Base-by-base conservation (phyloP, 345 rosid species). In the Lenwebbia sp. region DNA sequence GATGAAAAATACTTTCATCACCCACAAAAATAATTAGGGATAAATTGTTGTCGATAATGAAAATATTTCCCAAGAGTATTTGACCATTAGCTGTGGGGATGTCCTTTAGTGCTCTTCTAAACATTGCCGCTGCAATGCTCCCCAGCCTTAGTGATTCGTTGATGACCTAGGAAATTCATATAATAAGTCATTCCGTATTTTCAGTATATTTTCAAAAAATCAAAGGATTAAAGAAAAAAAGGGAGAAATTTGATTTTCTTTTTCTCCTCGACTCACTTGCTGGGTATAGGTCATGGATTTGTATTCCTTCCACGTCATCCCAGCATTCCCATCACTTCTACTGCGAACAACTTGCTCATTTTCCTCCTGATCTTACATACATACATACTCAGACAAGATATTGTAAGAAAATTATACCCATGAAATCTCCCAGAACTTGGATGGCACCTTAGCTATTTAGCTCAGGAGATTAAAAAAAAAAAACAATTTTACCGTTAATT, bases 221-320 rank as follows among this genome's bases (percentile, higher is more conserved):
- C 52, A 76, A 28, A 25, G 60, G 5, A 51, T 51, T 12, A 51
- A 51, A 50, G 14, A 51, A 51, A 13, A 3, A 5, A 13, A 13
- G 13, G 53, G 53, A 8, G 15, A 51, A 51, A 12, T 51, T 51
- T 51, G 53, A 51, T 13, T 51, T 13, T 13, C 53, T 51, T 51
- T 51, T 51, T 51, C 53, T 51, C 52, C 52, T 50, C 52, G 26
- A 13, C 53, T 74, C 54, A 90, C 94, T 91, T 88, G 89, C 55
- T 85, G 88, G 21, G 93, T 93, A 83, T 89, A 90, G 81, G 84
- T 90, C 93, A 93, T 90, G 15, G 88, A 86, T 85, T 88, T 91
- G n/a, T 91, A 93, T 76, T 93, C 93, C 26, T 90, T 89, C 93
- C 92, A 91, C 2, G 86, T 89, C 33, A 91, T 19, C 75, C 58